phyloP scores from a whole-genome alignment of 768 basidiomycete genomes.

The Phlegmacium glaucopus region DNA sequence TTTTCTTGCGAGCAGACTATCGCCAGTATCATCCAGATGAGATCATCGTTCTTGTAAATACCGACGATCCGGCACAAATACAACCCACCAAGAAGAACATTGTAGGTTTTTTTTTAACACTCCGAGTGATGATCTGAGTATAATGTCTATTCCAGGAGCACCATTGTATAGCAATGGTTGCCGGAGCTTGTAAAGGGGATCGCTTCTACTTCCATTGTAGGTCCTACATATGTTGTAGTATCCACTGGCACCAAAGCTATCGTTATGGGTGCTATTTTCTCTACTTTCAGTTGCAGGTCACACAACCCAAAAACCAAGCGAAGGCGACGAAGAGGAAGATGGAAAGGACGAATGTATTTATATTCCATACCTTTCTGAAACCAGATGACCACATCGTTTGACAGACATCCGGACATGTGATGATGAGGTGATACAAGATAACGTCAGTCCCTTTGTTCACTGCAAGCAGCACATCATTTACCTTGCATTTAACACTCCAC shows the following conservation, averaged over 20 bases:
- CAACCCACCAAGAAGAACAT: slow-evolving; percentile 44
- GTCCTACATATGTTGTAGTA: slow-evolving; percentile 8
- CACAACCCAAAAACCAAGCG: slow-evolving; percentile 38
- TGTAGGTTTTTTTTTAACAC: slow-evolving; percentile 25
- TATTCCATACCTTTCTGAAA: neutral
- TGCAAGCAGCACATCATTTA: too few species aligned
- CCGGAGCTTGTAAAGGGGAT: slow-evolving; percentile 41
- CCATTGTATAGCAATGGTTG: slow-evolving; percentile 42
- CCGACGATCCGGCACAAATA: slow-evolving; percentile 18
- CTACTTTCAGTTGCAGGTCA: slow-evolving; percentile 44
- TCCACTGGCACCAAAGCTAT: too few species aligned
- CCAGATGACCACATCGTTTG: neutral
- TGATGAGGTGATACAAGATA: slow-evolving; percentile 22
- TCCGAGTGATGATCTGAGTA: neutral
- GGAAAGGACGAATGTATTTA: slow-evolving; percentile 48
- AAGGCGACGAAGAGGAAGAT: slow-evolving; percentile 41
- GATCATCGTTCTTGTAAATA: slow-evolving; percentile 43
- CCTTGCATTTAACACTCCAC: too few species aligned
- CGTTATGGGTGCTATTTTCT: neutral
- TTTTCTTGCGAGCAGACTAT: slow-evolving; percentile 4
- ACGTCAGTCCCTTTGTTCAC: too few species aligned
- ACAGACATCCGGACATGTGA: slow-evolving; percentile 37
- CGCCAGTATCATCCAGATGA: slow-evolving; percentile 35
- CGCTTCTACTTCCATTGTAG: slow-evolving; percentile 56
- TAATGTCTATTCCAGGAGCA: slow-evolving; percentile 24